Base-by-base conservation (phyloP, 2,329 filamentous ascomycete species). In the Cladosporium sp. region DNA sequence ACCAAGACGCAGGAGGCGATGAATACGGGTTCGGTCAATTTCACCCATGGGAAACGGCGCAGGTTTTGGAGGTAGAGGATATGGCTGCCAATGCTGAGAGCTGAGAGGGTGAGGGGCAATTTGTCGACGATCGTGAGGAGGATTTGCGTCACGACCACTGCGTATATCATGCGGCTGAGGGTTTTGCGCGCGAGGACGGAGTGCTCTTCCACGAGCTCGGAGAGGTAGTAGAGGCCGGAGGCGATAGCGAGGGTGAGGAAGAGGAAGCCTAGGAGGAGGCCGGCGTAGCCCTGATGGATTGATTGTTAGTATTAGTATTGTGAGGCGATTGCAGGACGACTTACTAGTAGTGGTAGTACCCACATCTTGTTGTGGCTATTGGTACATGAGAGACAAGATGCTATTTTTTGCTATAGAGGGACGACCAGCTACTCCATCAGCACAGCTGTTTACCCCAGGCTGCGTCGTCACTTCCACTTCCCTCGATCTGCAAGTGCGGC, bases 191-290 rank as follows among this genome's bases (percentile, higher is more conserved):
- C 89, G 63, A 96, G 76, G 11, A 97, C 93, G 3, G 93, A 97
- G 72, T 99, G 93, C 75, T 99, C 94, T 77, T 99, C 94, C 61
- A 99, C 94, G 14, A 97, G 86, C 75, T 99, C 94, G 22, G 93
- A 97, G 56, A 99, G 88, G 74, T 99, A 99, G 79, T 99, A 99
- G 25, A 99, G 86, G 38, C 94, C 94, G n/a, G 92, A 97, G 39
- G 94, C 94, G 71, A 99, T 97, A 59, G 93, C 92, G 62, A 99
- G 82, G 19, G 94, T 97, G 66, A 99, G 80, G 77, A 99, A 97
- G 70, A 85, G 86, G 79, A 99, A 99, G 73, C 93, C 93, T 61
- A 96, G 79, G 63, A 92, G 77, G 66, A 95, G 86, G 70, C 94
- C 94, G 36, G 92, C 75, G 71, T 96, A 97, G 69, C 94, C 94